phyloP scores from a whole-genome alignment of 257 asterid genomes.

The Nemophila menziesii region DNA sequence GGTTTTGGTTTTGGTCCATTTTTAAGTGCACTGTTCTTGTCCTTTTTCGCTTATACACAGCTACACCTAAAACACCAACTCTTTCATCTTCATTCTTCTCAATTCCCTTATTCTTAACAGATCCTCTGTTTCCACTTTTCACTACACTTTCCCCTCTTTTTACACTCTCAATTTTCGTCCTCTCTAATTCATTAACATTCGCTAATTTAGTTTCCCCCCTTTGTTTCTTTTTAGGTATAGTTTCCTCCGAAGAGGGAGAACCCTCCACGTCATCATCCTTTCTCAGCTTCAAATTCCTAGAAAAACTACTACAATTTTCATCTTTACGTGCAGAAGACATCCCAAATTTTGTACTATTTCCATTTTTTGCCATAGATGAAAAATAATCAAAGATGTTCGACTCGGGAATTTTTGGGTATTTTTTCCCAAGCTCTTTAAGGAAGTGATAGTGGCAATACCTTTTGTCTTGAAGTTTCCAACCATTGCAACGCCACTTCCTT shows the following conservation, averaged over 20 bases:
- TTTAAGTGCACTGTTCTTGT: neutral
- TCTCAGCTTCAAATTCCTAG: neutral
- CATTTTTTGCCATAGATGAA: too few relatives aligned
- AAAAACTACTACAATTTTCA: neutral
- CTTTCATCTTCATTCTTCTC: slow-evolving; percentile 7
- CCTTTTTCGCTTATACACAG: neutral
- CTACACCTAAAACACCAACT: neutral
- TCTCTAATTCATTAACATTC: neutral
- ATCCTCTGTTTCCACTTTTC: neutral
- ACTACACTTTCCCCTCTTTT: neutral
- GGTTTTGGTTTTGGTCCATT: neutral
- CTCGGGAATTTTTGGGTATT: too few relatives aligned
- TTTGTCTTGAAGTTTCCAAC: slow-evolving; percentile 14
- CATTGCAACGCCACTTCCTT: slow-evolving; percentile 21
- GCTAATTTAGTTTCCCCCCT: slow-evolving; percentile 2
- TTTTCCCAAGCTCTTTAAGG: neutral
- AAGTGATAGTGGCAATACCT: slow-evolving; percentile 23
- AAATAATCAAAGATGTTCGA: too few relatives aligned
- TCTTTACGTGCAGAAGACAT: neutral
- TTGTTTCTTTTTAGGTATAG: slow-evolving; percentile 16
- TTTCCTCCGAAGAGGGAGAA: slow-evolving; percentile 13
- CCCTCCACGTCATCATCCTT: slow-evolving; percentile 1
- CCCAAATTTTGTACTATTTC: neutral
- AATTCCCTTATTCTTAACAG: slow-evolving; percentile 1
- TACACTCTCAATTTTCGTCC: neutral